phyloP scores from a whole-genome alignment of 345 rosid genomes.

The Limnanthes douglasii region DNA sequence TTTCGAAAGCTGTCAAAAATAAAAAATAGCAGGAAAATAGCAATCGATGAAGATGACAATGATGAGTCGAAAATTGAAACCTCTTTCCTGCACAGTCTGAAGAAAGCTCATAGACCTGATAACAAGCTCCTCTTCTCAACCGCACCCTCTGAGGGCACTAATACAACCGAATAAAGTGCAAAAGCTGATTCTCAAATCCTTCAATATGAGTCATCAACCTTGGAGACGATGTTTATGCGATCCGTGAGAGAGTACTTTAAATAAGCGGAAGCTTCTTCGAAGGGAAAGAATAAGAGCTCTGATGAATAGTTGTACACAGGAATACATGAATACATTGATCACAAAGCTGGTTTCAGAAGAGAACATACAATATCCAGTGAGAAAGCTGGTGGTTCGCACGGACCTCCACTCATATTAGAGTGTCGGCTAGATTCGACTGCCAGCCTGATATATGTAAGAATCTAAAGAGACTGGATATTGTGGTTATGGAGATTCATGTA shows the following conservation, averaged over 20 bases:
- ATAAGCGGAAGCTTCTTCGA: constrained; percentile 45
- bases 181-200: constrained; percentile 25
- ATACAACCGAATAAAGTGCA: constrained; percentile 9
- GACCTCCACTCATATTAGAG: constrained; percentile 93
- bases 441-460: constrained; percentile 90
- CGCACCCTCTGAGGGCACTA: constrained; percentile 34
- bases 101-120: constrained; percentile 32
- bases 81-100: constrained; percentile 32
- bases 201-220: constrained; percentile 79
- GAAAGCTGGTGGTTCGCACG: constrained; percentile 90
- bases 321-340: constrained; percentile 70
- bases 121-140: constrained; percentile 56
- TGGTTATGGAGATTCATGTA: constrained; percentile 85
- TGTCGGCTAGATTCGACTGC: constrained; percentile 80
- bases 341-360: constrained; percentile 84
- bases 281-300: constrained; percentile 32
- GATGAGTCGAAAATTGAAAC: constrained; percentile 23
- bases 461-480: constrained; percentile 88
- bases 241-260: constrained; percentile 75
- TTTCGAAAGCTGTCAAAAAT: constrained; percentile 54
- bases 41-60: constrained; percentile 29
- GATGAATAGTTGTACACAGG: constrained; percentile 65
- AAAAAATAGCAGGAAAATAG: constrained; percentile 65
- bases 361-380: constrained; percentile 80
- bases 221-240: constrained; percentile 59